Evolutionary conservation across 2,329 filamentous ascomycete genomes (phyloP).

Genomic region (Alternaria dauci): DNA sequence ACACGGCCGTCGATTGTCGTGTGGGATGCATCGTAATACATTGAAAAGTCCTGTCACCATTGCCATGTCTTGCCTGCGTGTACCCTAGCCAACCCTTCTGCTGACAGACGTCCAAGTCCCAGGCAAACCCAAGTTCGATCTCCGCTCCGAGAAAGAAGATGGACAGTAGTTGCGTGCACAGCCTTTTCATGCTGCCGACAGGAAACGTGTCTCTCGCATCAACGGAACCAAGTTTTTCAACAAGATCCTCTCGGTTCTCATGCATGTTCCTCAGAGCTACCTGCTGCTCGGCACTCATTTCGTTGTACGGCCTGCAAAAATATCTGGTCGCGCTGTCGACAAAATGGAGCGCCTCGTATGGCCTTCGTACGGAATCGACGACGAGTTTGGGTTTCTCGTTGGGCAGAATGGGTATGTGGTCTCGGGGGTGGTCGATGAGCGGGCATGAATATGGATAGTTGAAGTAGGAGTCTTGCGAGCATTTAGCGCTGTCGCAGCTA

Average conservation of each 20-base stretch:
- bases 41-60: background rate
- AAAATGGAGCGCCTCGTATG: background rate
- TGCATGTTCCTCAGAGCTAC: background rate
- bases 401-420: background rate
- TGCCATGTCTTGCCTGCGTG: background rate
- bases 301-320: background rate
- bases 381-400: background rate
- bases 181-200: background rate
- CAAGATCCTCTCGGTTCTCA: accelerated
- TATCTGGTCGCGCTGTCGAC: background rate
- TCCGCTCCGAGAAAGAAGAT: background rate
- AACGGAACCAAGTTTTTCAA: background rate
- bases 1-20: accelerated
- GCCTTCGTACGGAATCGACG: accelerated
- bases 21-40: background rate
- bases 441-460: background rate
- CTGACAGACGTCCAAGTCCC: background rate
- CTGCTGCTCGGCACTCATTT: background rate
- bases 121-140: background rate
- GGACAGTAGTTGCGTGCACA: background rate
- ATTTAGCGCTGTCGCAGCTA: background rate
- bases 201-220: background rate
- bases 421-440: accelerated
- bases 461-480: background rate
- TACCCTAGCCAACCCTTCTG: background rate